Evolutionary conservation across 306 rosid species (phyloP), one percentile per base, ranked within the genome.

Genomic region (Rubus idaeus): DNA sequence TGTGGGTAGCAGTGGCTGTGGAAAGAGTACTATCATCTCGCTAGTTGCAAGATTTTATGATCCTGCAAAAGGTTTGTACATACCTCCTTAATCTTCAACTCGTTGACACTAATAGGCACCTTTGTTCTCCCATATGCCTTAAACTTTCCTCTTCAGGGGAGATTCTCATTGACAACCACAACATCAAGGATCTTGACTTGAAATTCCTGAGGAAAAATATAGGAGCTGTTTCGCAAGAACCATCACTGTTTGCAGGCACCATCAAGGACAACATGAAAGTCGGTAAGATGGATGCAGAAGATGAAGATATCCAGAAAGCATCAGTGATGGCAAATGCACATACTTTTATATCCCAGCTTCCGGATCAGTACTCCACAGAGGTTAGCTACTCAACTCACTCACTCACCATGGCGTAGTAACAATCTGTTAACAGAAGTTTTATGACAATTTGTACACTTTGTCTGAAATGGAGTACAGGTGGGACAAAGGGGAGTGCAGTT

Each of bases 1-100:
- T 50, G 98, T 93, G 20, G 98, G 98, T 49, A 80, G 91, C 77
- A 93, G 98, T 42, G 98, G 98, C n/a, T 93, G 98, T 61, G 98
- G 98, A 82, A 93, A 93, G 83, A 93, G 97, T 79, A 93, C 98
- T n/a, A 84, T 88, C 49, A 89, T 91, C 80, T 91, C 98, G 47
- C 79, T 93, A 1, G 89, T 90, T 41, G 69, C 86, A 53, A 88
- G 97, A 87, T 93, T 93, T 79, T 93, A 93, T 78, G 96, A 93
- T 47, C 96, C 92, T 23, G 75, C 83, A 0, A 78, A 78, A 80
- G 97, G 98, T 91, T 52, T 35, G 74, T 55, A 45, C 53, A 76
- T 61, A 42, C 73, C 16, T 18, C 53, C n/a, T 60, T 50, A 51
- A 53, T 21, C 42, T 57, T 30, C 11, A 68, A 68, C 61, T 23